A percentile compares a stretch with the other conserved stretches of the same genome.
These are phyloP conservation scores for Ganoderma resinaceum DNA, from an alignment of 1,284 basidiomycete species.

Conservation along the genomic window DNA sequence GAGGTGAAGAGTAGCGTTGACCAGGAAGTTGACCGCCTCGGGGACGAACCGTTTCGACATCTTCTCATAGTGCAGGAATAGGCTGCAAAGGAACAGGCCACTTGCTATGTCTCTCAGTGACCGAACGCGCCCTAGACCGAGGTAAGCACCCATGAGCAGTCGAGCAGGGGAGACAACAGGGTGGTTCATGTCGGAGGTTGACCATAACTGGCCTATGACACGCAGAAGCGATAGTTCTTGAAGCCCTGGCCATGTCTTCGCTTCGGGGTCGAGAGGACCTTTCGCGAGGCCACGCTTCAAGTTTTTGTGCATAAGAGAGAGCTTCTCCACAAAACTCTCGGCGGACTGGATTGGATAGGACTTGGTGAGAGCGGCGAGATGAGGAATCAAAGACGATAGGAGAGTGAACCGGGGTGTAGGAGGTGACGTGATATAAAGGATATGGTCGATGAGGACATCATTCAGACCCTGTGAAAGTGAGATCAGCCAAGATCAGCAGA, in stretches of 20 bases:
- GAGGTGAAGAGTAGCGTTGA: slow-evolving; percentile 76
- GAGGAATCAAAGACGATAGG: slow-evolving; percentile 79
- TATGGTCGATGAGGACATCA: slow-evolving; percentile 90
- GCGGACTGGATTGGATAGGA: slow-evolving; percentile 86
- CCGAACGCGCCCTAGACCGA: slow-evolving; percentile 85
- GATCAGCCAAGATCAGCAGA: not conserved
- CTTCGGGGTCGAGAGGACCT: slow-evolving; percentile 68
- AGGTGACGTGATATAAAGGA: slow-evolving; percentile 78
- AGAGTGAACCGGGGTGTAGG: slow-evolving; percentile 66
- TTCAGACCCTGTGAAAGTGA: slow-evolving; percentile 63
- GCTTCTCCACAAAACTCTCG: slow-evolving; percentile 82
- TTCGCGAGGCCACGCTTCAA: slow-evolving; percentile 83
- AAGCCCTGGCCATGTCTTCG: slow-evolving; percentile 89
- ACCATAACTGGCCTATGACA: slow-evolving; percentile 86
- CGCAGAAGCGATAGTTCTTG: slow-evolving; percentile 88
- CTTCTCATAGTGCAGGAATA: slow-evolving; percentile 85
- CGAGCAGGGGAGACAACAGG: slow-evolving; percentile 88
- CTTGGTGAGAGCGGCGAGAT: slow-evolving; percentile 82
- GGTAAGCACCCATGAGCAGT: slow-evolving; percentile 91
- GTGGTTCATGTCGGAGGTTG: slow-evolving; percentile 94
- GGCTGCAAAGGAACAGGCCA: slow-evolving; percentile 89
- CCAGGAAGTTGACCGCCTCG: slow-evolving; percentile 87
- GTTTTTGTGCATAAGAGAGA: slow-evolving; percentile 95
- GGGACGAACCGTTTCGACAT: slow-evolving; percentile 90
- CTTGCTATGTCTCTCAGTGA: slow-evolving; percentile 79